Percentiles rank a stretch among this genome's conserved stretches.
phyloP scores from a whole-genome alignment of 371 early-diverging fungal species.

The Mortierella sp. region DNA sequence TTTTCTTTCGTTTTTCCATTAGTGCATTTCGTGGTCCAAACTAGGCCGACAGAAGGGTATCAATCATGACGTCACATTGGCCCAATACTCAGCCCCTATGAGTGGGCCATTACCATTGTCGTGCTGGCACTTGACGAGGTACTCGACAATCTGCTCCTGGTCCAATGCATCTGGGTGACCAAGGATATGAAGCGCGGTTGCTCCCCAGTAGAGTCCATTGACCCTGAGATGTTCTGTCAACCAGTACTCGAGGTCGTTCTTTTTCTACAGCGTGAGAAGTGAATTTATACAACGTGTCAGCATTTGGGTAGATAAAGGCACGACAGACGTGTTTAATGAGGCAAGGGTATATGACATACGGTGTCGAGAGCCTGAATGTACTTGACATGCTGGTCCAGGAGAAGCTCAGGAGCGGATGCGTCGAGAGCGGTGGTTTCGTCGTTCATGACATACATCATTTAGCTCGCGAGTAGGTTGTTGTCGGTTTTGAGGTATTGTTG shows the following conservation, averaged over 20 bases:
- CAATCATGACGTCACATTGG: slow-evolving; percentile 35
- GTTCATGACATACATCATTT: slow-evolving; percentile 30
- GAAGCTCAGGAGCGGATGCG: slow-evolving; percentile 47
- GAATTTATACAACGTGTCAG: slow-evolving; percentile 2
- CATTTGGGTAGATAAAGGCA: neutral
- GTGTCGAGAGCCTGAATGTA: slow-evolving; percentile 86
- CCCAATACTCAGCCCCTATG: neutral
- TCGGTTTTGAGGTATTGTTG: neutral
- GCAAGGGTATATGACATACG: slow-evolving; percentile 37
- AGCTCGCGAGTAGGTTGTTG: neutral
- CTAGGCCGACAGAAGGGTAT: neutral
- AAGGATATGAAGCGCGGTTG: slow-evolving; percentile 88
- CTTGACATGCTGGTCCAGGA: slow-evolving; percentile 81
- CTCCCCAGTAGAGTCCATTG: slow-evolving; percentile 96
- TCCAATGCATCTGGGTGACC: slow-evolving; percentile 78
- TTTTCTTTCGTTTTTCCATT: neutral
- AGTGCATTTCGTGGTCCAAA: neutral
- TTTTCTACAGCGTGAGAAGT: slow-evolving; percentile 61
- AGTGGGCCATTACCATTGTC: slow-evolving; percentile 66
- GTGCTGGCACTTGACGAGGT: slow-evolving; percentile 86
- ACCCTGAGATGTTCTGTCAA: slow-evolving; percentile 92
- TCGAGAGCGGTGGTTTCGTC: slow-evolving; percentile 18
- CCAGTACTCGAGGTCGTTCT: slow-evolving; percentile 95
- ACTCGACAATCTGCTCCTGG: slow-evolving; percentile 80
- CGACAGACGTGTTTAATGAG: neutral